Base-by-base conservation (phyloP, 2,329 filamentous ascomycete genomes). In the Nakataea oryzae region DNA sequence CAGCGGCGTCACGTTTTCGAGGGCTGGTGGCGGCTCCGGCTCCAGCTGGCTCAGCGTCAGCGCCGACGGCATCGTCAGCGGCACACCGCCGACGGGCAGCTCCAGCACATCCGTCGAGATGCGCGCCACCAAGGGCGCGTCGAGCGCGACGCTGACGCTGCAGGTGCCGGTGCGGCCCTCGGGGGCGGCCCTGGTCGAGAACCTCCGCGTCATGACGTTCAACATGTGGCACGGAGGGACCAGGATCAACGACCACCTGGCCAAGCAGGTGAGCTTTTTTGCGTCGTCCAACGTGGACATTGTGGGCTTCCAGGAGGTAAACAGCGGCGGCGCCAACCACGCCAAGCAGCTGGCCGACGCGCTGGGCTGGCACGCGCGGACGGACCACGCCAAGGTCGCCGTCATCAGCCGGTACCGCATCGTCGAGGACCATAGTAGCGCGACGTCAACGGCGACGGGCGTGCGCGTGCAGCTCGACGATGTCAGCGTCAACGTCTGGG, bases 151-250 rank as follows among this genome's bases (percentile, higher is more conserved):
- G 2, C 67, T 74, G 1, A 61, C 65, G 14, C 68, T 75, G 54
- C 69, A 61, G 3, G 74, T 78, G 29, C 74, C 72, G 2, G 70
- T 77, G 2, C 66, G 65, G 11, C 63, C 63, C 1, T 28, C 64
- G 1, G 67, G 69, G 17, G 54, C 67, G 2, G 63, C 66, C 6
- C 69, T 78, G 2, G 68, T 78, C 1, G 67, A 71, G 12, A 60
- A 72, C 28, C 66, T 78, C 41, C 69, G 69, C 54, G 71, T 77
- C 14, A 66, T 77, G 59, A 69, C 73, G 4, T 73, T 70, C 62
- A 78, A 78, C 67, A 67, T 78, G 60, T 78, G 76, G 76, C 65
- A 69, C 58, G 73, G 74, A 4, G 75, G 74, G 57, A 70, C 70
- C 2, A 64, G 68, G 11, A 71, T 78, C 34, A 70, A 71, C 30